Conservation (phyloP, 306 rosid genomes). For the Trifolium pratense region DNA sequence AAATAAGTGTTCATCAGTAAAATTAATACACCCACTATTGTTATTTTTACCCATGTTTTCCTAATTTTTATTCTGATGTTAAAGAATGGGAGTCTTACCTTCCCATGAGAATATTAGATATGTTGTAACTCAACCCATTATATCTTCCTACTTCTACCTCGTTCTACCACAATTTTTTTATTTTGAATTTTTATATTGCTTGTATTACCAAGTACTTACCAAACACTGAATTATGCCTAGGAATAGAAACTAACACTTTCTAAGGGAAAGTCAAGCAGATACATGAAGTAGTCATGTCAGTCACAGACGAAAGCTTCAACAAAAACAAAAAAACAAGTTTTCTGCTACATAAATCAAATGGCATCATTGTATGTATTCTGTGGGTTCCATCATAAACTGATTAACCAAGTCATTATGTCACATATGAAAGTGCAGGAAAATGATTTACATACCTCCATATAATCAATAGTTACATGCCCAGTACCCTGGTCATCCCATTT, state of each 20-base stretch:
- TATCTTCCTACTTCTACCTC: background rate
- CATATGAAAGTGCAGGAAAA: slow-evolving; percentile 38
- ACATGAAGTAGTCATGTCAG: background rate
- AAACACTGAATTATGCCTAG: background rate
- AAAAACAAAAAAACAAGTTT: background rate
- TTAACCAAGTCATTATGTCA: slow-evolving; percentile 24
- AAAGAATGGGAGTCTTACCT: background rate
- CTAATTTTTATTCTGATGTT: background rate
- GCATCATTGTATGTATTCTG: background rate
- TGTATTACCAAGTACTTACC: background rate
- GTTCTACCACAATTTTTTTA: background rate
- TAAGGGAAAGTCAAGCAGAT: slow-evolving; percentile 12
- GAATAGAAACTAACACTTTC: slow-evolving; percentile 6
- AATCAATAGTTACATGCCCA: slow-evolving; percentile 89
- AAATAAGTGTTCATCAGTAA: slow-evolving; percentile 6
- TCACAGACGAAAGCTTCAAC: slow-evolving; percentile 38
- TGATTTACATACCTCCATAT: slow-evolving; percentile 73
- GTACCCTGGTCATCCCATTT: slow-evolving; percentile 99
- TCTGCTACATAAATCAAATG: slow-evolving; percentile 11
- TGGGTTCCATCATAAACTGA: slow-evolving; percentile 17
- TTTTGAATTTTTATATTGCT: background rate
- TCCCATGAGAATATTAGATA: background rate
- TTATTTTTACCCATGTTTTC: background rate
- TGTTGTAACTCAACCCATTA: background rate
- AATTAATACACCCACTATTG: slow-evolving; percentile 1